These are phyloP conservation scores for Tolypocladium endophyticum DNA, from an alignment of 2,329 filamentous ascomycete species.

Conservation along the genomic window DNA sequence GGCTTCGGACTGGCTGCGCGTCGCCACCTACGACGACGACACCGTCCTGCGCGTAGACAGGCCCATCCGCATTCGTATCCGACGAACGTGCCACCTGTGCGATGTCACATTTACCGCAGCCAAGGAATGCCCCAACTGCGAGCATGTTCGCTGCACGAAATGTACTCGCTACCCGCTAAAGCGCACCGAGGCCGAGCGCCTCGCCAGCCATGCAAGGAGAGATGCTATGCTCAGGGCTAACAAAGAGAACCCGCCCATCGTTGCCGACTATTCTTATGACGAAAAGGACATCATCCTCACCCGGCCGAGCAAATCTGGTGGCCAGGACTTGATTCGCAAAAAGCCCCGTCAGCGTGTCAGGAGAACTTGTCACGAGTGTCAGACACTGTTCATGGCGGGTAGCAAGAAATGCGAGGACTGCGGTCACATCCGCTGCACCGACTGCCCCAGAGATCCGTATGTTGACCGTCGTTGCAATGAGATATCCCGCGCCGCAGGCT, in stretches of 20 bases:
- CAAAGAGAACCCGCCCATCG: conserved; percentile 44
- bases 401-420: conserved; percentile 58
- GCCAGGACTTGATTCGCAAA: conserved; percentile 62
- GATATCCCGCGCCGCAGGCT: not conserved
- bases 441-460: conserved; percentile 72
- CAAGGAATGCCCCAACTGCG: conserved; percentile 66
- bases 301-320: conserved; percentile 54
- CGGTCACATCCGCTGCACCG: conserved; percentile 64
- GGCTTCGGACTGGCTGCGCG: conserved; percentile 40
- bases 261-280: conserved; percentile 35
- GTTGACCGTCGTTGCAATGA: conserved; percentile 21
- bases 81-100: conserved; percentile 74
- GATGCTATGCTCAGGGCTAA: conserved; percentile 41
- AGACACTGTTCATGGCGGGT: conserved; percentile 46
- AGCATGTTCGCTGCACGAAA: conserved; percentile 70
- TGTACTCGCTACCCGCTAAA: conserved; percentile 67
- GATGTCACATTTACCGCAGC: conserved; percentile 60
- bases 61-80: conserved; percentile 67
- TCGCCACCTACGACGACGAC: conserved; percentile 36
- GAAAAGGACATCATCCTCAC: conserved; percentile 44
- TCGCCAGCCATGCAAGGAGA: conserved; percentile 40
- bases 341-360: conserved; percentile 63
- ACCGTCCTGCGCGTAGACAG: conserved; percentile 58
- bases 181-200: conserved; percentile 44
- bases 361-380: conserved; percentile 67